A percentile compares a stretch with the other conserved stretches of the same genome.
Conservation (phyloP, 371 early-diverging fungal species). For the Capillidium rhysosporum region DNA sequence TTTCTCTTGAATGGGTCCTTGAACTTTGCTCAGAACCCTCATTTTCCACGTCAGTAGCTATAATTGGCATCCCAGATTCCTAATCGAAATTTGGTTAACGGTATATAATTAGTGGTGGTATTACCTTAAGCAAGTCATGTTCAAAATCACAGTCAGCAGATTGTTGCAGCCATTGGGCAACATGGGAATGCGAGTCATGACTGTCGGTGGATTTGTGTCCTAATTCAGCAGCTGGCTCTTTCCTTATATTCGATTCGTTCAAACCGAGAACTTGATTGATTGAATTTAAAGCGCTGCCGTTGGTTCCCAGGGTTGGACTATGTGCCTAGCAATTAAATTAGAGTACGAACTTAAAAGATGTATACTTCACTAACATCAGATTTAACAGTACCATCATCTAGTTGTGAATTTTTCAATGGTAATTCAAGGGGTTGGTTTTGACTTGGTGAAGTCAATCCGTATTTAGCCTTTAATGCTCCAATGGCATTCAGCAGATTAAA, state of each 20-base stretch:
- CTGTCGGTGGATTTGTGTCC: too few relatives aligned
- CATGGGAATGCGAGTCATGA: not conserved
- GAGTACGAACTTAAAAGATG: too few relatives aligned
- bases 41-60: not conserved
- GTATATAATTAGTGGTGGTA: not conserved
- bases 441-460: not conserved
- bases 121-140: conserved; percentile 3
- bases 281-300: too few relatives aligned
- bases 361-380: too few relatives aligned
- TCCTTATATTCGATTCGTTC: too few relatives aligned
- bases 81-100: not conserved
- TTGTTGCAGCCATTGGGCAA: conserved; percentile 1
- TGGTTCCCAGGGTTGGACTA: too few relatives aligned
- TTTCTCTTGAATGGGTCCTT: not conserved
- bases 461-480: conserved; percentile 20
- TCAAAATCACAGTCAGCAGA: conserved; percentile 4
- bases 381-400: too few relatives aligned
- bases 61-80: not conserved
- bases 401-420: too few relatives aligned
- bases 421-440: not conserved
- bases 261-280: too few relatives aligned
- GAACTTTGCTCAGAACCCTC: not conserved
- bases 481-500: conserved; percentile 43
- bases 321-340: too few relatives aligned
- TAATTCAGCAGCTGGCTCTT: too few relatives aligned